Evolutionary conservation across 768 basidiomycete species (phyloP), one percentile per base, ranked within the genome.

Genomic region (Naematelia aurantialba): DNA sequence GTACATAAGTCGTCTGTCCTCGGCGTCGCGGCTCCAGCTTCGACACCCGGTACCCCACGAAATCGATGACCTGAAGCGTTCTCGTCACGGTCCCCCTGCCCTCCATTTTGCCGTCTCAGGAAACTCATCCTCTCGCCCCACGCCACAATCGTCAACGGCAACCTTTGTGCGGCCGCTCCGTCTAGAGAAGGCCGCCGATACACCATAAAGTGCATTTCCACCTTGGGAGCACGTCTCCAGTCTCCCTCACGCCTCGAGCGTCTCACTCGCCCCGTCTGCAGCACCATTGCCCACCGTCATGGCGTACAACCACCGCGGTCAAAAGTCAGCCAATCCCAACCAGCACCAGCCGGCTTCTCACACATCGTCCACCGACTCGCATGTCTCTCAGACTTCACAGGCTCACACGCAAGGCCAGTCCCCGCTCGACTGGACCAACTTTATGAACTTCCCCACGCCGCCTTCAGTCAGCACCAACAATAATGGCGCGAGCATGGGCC

Each of bases 351-450:
- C 8, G 17, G 8, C 34, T 8, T 8, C 34, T 39, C 34, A 39
- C 34, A 8, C 34, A 8, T 39, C 34, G 8, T 39, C 34, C 17
- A 39, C 34, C 8, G 34, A 39, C 34, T 39, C 34, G 34, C 34
- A 39, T 39, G 34, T 39, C 34, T 39, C 34, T 39, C 34, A 39
- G 8, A 17, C 34, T 8, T 8, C 34, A 39, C 34, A 39, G 34
- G 34, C 34, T 39, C 34, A 39, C 8, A 8, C 34, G 8, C 34
- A 39, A 17, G 34, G 34, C 34, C 34, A 39, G 48, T 72, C 70
- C 19, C 70, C 70, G 8, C 45, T 73, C 1, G 71, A 73, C 47
- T 73, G 71, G 71, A 45, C 63, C 3, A 66, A 62, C 46, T 73
- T 62, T 39, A 65, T 73, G 59, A 68, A 66, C 24, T 68, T 73